Evolutionary conservation across 768 basidiomycete species (phyloP).

Genomic region (Lactarius vividus): DNA sequence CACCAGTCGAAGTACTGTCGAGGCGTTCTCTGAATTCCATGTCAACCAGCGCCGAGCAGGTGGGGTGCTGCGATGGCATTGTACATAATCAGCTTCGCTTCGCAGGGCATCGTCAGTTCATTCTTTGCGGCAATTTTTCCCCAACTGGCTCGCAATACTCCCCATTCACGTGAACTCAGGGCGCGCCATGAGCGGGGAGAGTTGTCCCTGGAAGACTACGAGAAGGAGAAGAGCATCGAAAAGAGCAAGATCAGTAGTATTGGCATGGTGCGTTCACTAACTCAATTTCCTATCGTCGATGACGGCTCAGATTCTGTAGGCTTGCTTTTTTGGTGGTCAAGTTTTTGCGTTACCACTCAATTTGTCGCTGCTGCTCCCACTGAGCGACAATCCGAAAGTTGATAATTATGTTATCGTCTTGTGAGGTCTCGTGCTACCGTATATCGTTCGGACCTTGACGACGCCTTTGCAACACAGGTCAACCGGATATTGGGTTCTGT

Average conservation of each 20-base stretch:
- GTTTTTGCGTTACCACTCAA: slow-evolving; percentile 63
- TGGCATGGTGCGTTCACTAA: slow-evolving; percentile 53
- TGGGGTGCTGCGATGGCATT: slow-evolving; percentile 79
- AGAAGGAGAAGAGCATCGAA: slow-evolving; percentile 72
- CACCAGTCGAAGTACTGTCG: neutral
- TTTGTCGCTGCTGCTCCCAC: slow-evolving; percentile 65
- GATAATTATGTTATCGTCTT: slow-evolving; percentile 73
- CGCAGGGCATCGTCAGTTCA: slow-evolving; percentile 77
- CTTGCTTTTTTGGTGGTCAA: slow-evolving; percentile 76
- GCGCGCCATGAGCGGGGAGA: slow-evolving; percentile 59
- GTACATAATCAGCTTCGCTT: slow-evolving; percentile 76
- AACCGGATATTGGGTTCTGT: slow-evolving; percentile 73
- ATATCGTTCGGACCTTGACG: neutral
- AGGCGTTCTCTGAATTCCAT: neutral
- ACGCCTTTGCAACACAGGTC: slow-evolving; percentile 40
- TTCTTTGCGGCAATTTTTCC: slow-evolving; percentile 81
- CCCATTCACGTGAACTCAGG: slow-evolving; percentile 53
- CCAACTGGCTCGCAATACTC: slow-evolving; percentile 75
- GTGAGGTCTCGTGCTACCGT: slow-evolving; percentile 38
- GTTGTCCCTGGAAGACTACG: slow-evolving; percentile 60
- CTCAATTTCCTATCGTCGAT: neutral
- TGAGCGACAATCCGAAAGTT: slow-evolving; percentile 54
- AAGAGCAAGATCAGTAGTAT: slow-evolving; percentile 86
- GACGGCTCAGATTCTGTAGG: slow-evolving; percentile 38
- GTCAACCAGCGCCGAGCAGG: slow-evolving; percentile 50